phyloP scores from a whole-genome alignment of 2,329 filamentous ascomycete species.

The Xylaria arbuscula region DNA sequence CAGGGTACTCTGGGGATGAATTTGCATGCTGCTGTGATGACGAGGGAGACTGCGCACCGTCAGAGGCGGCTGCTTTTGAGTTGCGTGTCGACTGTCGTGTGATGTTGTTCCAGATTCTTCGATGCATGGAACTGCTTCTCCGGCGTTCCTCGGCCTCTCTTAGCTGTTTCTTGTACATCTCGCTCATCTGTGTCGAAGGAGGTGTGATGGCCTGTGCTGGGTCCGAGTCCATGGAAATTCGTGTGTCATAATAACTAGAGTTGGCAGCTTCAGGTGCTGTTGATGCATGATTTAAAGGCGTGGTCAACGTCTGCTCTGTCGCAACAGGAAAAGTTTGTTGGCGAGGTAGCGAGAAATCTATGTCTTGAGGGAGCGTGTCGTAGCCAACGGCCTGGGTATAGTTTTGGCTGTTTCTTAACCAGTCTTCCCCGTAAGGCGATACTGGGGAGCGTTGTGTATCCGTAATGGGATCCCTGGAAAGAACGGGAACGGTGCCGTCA shows the following conservation, averaged over 20 bases:
- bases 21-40: slow-evolving; percentile 41
- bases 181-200: slow-evolving; percentile 48
- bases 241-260: slow-evolving; percentile 50
- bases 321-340: slow-evolving; percentile 40
- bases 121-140: slow-evolving; percentile 48
- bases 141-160: slow-evolving; percentile 46
- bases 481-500: slow-evolving; percentile 35
- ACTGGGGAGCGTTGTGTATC: slow-evolving; percentile 38
- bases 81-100: slow-evolving; percentile 48
- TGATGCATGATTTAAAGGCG: slow-evolving; percentile 39
- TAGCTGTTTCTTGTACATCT: slow-evolving; percentile 49
- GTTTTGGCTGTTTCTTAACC: slow-evolving; percentile 38
- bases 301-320: slow-evolving; percentile 35
- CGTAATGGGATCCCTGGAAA: slow-evolving; percentile 11
- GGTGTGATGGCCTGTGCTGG: slow-evolving; percentile 43
- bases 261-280: slow-evolving; percentile 48
- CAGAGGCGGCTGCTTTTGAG: slow-evolving; percentile 39
- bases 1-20: slow-evolving; percentile 39
- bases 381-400: slow-evolving; percentile 37
- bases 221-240: slow-evolving; percentile 50
- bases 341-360: slow-evolving; percentile 43
- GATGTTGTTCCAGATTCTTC: slow-evolving; percentile 45
- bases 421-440: slow-evolving; percentile 39
- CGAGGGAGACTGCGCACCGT: slow-evolving; percentile 37
- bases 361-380: slow-evolving; percentile 39